Evolutionary conservation across 306 rosid genomes (phyloP).

Genomic region (Cucurbita maxima): DNA sequence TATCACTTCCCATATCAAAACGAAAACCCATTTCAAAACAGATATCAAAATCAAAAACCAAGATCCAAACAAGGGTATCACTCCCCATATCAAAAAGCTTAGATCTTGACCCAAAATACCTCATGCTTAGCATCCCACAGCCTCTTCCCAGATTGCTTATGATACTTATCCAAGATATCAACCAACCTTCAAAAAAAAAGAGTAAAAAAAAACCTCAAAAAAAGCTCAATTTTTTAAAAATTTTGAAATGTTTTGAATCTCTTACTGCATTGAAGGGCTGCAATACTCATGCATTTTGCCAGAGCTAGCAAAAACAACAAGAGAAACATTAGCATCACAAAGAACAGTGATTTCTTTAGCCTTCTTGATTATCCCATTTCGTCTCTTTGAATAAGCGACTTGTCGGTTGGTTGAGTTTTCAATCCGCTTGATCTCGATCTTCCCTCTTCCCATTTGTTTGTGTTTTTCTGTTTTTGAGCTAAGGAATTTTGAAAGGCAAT

Average conservation of each 20-base stretch:
- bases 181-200: slow-evolving; percentile 28
- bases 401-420: too few species aligned
- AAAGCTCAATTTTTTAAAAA: background rate
- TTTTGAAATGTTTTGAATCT: too few species aligned
- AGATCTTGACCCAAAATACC: slow-evolving; percentile 21
- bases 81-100: background rate
- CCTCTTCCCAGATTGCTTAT: slow-evolving; percentile 41
- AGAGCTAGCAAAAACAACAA: slow-evolving; percentile 41
- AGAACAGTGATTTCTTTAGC: slow-evolving; percentile 78
- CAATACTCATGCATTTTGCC: too few species aligned
- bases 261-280: too few species aligned
- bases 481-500: too few species aligned
- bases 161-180: slow-evolving; percentile 51
- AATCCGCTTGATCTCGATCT: too few species aligned
- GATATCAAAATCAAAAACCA: background rate
- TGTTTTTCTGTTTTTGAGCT: too few species aligned
- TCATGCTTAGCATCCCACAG: slow-evolving; percentile 93
- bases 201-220: background rate
- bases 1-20: too few species aligned
- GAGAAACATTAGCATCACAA: slow-evolving; percentile 73
- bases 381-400: slow-evolving; percentile 68
- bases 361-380: slow-evolving; percentile 77
- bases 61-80: background rate
- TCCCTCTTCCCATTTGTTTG: too few species aligned
- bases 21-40: background rate